phyloP scores from a whole-genome alignment of 148 eudicot genomes.

The Drosera capensis region DNA sequence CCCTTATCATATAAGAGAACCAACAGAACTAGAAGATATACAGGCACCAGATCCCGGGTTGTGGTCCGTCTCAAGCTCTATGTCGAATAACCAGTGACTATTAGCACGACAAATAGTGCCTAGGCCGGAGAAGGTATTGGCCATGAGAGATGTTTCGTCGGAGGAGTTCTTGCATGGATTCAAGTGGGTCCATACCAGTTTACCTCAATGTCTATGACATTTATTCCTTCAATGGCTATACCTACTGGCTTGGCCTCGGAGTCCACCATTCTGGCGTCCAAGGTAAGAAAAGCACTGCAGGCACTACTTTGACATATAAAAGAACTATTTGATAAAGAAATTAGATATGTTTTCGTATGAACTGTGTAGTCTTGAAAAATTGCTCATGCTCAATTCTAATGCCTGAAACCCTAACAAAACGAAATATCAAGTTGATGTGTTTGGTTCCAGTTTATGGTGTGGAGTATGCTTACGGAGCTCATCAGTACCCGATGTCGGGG shows the following conservation, averaged over 20 bases:
- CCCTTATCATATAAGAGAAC: too few relatives aligned
- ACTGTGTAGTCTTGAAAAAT: too few relatives aligned
- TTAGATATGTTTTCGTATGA: too few relatives aligned
- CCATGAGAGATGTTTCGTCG: conserved; percentile 24
- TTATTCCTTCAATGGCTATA: conserved; percentile 39
- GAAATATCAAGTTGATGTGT: not conserved
- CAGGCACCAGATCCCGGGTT: too few relatives aligned
- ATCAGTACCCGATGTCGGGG: conserved; percentile 37
- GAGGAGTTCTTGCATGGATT: conserved; percentile 21
- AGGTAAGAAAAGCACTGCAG: conserved; percentile 14
- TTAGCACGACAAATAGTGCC: not conserved
- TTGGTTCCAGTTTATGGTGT: conserved; percentile 49
- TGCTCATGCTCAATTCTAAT: too few relatives aligned
- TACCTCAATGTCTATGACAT: conserved; percentile 51
- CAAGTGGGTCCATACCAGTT: conserved; percentile 37
- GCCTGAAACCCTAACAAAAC: not conserved
- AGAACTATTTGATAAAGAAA: too few relatives aligned
- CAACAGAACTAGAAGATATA: too few relatives aligned
- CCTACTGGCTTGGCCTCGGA: conserved; percentile 63
- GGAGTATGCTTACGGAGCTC: conserved; percentile 63
- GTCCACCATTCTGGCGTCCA: conserved; percentile 58
- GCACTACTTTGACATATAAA: too few relatives aligned
- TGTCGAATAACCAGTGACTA: too few relatives aligned
- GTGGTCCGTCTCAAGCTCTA: too few relatives aligned
- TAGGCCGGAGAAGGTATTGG: not conserved